These are phyloP conservation scores for Populus pruinosa DNA, from an alignment of 345 rosid genomes.

Conservation along the genomic window DNA sequence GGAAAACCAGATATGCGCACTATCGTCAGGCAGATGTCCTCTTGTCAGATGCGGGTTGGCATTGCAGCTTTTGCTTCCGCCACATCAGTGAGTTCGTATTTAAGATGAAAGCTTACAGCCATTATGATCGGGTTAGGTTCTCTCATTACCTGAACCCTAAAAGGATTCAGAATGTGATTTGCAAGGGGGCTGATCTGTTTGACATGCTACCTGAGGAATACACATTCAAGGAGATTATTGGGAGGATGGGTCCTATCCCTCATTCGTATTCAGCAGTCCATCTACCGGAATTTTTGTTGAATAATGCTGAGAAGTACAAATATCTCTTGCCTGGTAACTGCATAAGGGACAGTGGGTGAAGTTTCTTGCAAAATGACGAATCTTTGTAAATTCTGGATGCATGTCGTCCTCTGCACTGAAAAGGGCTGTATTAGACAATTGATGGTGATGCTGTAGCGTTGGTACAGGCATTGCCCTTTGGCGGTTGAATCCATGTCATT, in stretches of 20 bases:
- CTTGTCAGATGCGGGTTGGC: slow-evolving; percentile 88
- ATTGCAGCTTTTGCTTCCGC: slow-evolving; percentile 95
- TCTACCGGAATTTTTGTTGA: slow-evolving; percentile 64
- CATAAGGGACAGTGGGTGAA: slow-evolving; percentile 63
- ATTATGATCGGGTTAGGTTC: slow-evolving; percentile 81
- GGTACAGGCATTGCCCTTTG: slow-evolving; percentile 13
- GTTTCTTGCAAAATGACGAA: background rate
- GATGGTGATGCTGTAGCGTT: slow-evolving; percentile 16
- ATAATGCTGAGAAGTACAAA: slow-evolving; percentile 67
- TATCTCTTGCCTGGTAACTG: slow-evolving; percentile 89
- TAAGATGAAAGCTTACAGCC: slow-evolving; percentile 98
- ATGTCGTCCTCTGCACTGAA: slow-evolving; percentile 16
- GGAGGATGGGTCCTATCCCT: slow-evolving; percentile 84
- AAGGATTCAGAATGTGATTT: slow-evolving; percentile 81
- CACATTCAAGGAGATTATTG: slow-evolving; percentile 82
- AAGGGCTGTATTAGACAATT: slow-evolving; percentile 11
- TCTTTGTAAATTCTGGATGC: slow-evolving; percentile 18
- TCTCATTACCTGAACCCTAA: slow-evolving; percentile 71
- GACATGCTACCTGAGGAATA: slow-evolving; percentile 96
- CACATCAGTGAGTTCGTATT: slow-evolving; percentile 65
- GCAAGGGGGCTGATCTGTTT: slow-evolving; percentile 72
- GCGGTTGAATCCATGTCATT: slow-evolving; percentile 9
- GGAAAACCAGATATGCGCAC: slow-evolving; percentile 78
- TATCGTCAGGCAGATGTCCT: slow-evolving; percentile 68
- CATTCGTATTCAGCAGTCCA: slow-evolving; percentile 72